Evolutionary conservation across 2,329 filamentous ascomycete species (phyloP).

Genomic region (Fusarium sp.): DNA sequence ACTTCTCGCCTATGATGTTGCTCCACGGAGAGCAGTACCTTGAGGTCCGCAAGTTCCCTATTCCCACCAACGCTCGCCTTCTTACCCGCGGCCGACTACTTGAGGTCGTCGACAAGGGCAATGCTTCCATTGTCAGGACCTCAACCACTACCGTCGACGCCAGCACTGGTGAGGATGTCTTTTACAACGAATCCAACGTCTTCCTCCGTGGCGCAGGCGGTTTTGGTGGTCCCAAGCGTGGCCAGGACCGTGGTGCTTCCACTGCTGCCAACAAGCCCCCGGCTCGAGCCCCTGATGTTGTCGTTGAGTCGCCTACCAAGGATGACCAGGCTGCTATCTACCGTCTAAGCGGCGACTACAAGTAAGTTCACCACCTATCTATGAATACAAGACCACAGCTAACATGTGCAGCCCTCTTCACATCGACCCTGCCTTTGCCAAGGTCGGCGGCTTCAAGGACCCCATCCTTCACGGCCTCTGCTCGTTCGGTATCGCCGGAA

Average conservation of each 20-base stretch:
- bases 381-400: not conserved
- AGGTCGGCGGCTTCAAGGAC: constrained; percentile 92
- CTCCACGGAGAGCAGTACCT: constrained; percentile 99
- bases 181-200: constrained; percentile 96
- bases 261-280: constrained; percentile 85
- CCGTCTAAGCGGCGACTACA: constrained; percentile 92
- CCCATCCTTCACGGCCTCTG: constrained; percentile 98
- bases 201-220: constrained; percentile 93
- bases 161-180: constrained; percentile 86
- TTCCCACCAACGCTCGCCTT: constrained; percentile 84
- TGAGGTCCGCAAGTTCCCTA: constrained; percentile 90
- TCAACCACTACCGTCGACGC: constrained; percentile 87
- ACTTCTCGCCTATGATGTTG: constrained; percentile 98
- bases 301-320: constrained; percentile 86
- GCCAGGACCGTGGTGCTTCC: constrained; percentile 79
- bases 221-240: constrained; percentile 86
- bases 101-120: constrained; percentile 96
- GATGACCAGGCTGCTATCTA: constrained; percentile 95
- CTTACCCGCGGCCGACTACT: constrained; percentile 82
- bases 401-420: constrained; percentile 75
- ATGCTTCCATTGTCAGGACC: constrained; percentile 82
- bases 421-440: constrained; percentile 93
- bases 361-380: constrained; percentile 58
- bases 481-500: constrained; percentile 90
- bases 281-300: constrained; percentile 78